Evolutionary conservation across 2,329 filamentous ascomycete genomes (phyloP), one percentile per base, ranked within the genome.

Genomic region (Cladosporium austrohemisphaericum): DNA sequence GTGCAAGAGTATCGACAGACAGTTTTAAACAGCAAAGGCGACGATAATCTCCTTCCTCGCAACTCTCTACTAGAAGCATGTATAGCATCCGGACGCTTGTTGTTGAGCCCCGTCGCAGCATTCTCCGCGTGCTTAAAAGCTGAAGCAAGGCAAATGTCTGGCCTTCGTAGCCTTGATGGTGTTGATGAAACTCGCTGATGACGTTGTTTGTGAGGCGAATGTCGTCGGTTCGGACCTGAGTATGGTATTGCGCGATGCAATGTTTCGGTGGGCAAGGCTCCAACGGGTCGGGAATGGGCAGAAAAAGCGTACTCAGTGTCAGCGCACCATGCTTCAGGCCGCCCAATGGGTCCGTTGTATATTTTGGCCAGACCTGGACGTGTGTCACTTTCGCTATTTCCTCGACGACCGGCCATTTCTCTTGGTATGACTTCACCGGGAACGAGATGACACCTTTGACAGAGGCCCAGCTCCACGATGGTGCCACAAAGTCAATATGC

Each of bases 401-500:
- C n/a, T 22, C 25, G 38, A 25, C 36, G 26, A 31, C 14, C 14
- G 13, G 25, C 10, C n/a, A n/a, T n/a, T 25, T 16, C 14, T 10
- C 14, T 26, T 26, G 37, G n/a, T 41, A 41, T 28, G 23, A 23
- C 23, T 41, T 23, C 3, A 26, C 13, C n/a, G 37, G 20, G 14
- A 41, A 41, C n/a, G 13, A 16, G 20, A 41, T 26, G 6, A 22
- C 35, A 31, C 26, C 25, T 23, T 43, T 18, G 22, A 50, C 41
- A 19, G 51, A 52, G 6, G 51, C 51, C 51, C 46, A 52, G 13
- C 40, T 46, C 51, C 51, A 52, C 2, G 51, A 50, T 9, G 51
- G 51, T 10, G 51, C 51, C 20, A 45, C n/a, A 18, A 50, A 52
- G 10, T 41, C 26, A 5, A 8, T 4, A 18, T 29, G 48, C 18